Conservation (phyloP, 352 stramenopile species). For the Stramenopiles sp. region DNA sequence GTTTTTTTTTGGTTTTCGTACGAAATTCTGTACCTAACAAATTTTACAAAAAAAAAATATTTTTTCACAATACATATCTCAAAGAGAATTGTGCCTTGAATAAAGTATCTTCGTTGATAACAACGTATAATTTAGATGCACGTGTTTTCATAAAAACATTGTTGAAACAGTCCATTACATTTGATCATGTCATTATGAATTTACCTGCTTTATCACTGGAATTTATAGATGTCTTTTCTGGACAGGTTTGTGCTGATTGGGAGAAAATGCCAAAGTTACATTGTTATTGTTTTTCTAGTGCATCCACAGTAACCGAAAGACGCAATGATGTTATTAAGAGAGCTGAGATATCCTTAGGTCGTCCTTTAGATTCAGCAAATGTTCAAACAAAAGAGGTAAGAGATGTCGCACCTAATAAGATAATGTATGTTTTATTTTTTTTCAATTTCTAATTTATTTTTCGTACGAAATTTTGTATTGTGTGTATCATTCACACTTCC, state of each 20-base stretch:
- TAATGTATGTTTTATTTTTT: too few relatives aligned
- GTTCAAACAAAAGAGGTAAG: constrained; percentile 2
- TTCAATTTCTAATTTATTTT: too few relatives aligned
- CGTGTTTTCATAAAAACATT: constrained; percentile 3
- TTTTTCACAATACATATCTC: not conserved
- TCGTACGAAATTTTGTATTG: too few relatives aligned
- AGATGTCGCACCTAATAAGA: constrained; percentile 9
- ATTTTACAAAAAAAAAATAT: too few relatives aligned
- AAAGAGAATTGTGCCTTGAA: not conserved
- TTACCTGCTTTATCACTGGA: constrained; percentile 6
- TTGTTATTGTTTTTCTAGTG: constrained; percentile 9
- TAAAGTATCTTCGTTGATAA: not conserved
- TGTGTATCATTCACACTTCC: too few relatives aligned
- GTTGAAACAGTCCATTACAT: not conserved
- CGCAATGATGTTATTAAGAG: not conserved
- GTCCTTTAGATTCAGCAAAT: not conserved
- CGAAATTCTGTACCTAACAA: too few relatives aligned
- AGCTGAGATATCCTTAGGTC: not conserved
- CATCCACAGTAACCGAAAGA: not conserved
- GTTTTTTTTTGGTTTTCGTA: too few relatives aligned
- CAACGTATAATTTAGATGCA: not conserved
- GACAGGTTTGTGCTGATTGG: not conserved
- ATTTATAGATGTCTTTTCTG: not conserved
- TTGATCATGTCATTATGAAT: constrained; percentile 11
- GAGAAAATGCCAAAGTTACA: constrained; percentile 1